phyloP scores from a whole-genome alignment of 768 basidiomycete genomes.

The Nevesoporus exiguus region DNA sequence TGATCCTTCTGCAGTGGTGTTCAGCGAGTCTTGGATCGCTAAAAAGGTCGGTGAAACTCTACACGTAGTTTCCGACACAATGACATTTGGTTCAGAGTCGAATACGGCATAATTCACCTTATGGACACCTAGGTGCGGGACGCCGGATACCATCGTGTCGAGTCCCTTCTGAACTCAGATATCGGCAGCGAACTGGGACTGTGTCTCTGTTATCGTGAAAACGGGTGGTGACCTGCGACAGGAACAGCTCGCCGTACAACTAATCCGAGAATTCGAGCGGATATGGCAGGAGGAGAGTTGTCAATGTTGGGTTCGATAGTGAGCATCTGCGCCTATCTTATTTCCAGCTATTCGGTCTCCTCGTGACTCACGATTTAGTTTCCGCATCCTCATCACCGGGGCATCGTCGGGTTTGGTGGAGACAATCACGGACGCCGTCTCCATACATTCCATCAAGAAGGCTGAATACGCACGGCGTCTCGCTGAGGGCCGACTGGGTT shows the following conservation, averaged over 20 bases:
- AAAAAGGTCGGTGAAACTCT: constrained; percentile 68
- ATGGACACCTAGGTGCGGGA: constrained; percentile 81
- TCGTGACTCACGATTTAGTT: constrained; percentile 47
- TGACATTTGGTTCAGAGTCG: constrained; percentile 48
- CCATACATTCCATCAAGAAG: constrained; percentile 99
- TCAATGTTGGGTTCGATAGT: constrained; percentile 94
- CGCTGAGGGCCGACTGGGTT: constrained; percentile 73
- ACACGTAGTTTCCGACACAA: background rate
- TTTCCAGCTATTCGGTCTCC: background rate
- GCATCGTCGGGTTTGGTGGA: constrained; percentile 92
- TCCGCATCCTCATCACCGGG: constrained; percentile 94
- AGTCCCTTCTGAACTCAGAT: constrained; percentile 8
- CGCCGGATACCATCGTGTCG: constrained; percentile 13
- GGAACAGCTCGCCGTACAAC: constrained; percentile 94
- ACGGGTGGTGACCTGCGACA: constrained; percentile 95
- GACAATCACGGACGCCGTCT: constrained; percentile 97
- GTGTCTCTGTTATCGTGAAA: constrained; percentile 96
- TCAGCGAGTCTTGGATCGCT: constrained; percentile 90
- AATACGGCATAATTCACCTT: constrained; percentile 90
- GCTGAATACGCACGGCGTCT: constrained; percentile 91
- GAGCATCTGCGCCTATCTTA: constrained; percentile 31
- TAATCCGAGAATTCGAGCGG: constrained; percentile 87
- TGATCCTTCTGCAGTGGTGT: constrained; percentile 93
- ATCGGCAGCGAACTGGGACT: constrained; percentile 70
- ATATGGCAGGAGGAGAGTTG: constrained; percentile 96